Evolutionary conservation across 345 rosid species (phyloP), one percentile per base, ranked within the genome.

Genomic region (Schrenkiella parvula): DNA sequence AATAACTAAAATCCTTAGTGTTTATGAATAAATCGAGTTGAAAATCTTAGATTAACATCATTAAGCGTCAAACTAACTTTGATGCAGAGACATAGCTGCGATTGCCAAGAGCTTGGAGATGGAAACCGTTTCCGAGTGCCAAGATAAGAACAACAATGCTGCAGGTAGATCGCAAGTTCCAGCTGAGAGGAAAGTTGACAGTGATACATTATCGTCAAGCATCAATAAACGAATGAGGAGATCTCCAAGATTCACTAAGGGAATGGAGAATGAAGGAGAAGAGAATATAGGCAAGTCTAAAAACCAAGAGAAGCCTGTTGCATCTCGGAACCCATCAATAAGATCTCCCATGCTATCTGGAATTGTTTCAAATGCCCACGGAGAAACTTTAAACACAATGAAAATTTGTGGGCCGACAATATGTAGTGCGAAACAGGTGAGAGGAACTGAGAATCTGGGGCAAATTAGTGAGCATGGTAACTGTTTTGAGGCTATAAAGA

Each of bases 211-310:
- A 38, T 28, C 72, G 47, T 50, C 72, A 58, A 57, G 47, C 35
- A 29, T 28, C 17, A 53, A 56, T 37, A 58, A 51, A 64, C 56
- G 19, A 4, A 47, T n/a, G 37, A 82, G 80, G 75, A 77, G 58
- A 68, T 82, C 85, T 61, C 77, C 81, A 13, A 76, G 81, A 21
- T 75, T 73, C 51, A 34, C 34, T 5, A 62, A n/a, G 56, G 82
- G 35, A 61, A 38, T 68, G 18, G 79, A 62, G 60, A 58, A 57
- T 65, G 61, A 19, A 60, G 51, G 41, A 42, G 65, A 38, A 21
- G 76, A 58, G 17, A 50, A 42, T 70, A 25, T 55, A 17, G 73
- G 56, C 37, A 71, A 34, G 46, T 25, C 37, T 65, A 44, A 60
- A 46, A 53, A 25, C 23, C 38, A 21, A 31, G 61, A 46, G 52